Conservation (phyloP, 495 filamentous ascomycete genomes). For the Neurospora pannonica region DNA sequence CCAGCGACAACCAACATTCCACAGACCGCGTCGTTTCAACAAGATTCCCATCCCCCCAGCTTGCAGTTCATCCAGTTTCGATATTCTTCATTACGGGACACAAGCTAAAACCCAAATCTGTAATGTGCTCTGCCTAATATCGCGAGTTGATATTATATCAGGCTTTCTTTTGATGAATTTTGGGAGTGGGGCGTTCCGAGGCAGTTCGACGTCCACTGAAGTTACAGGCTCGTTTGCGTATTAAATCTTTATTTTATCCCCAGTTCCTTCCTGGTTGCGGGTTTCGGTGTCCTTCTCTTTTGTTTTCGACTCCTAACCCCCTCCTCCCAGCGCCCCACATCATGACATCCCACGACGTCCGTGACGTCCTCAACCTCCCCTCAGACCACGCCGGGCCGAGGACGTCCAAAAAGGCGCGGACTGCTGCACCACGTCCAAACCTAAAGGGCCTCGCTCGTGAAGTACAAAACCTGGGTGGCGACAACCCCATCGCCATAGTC, state of each 20-base stretch:
- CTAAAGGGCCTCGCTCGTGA: constrained; percentile 49
- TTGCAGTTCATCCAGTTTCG: neutral
- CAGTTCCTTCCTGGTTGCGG: neutral
- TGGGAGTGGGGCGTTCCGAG: neutral
- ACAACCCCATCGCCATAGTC: constrained; percentile 40
- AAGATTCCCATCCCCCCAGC: neutral
- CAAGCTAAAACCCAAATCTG: neutral
- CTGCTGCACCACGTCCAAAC: constrained; percentile 55
- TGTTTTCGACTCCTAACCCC: neutral
- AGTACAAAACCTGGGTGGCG: constrained; percentile 48
- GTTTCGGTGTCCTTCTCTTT: neutral
- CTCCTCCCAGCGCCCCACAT: constrained; percentile 12
- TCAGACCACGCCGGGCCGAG: constrained; percentile 48
- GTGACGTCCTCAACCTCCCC: constrained; percentile 81
- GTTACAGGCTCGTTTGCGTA: neutral
- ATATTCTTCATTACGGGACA: neutral
- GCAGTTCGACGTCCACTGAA: neutral
- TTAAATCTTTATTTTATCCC: neutral
- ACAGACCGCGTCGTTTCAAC: neutral
- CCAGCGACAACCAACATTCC: neutral
- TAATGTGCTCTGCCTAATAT: neutral
- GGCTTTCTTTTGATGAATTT: neutral
- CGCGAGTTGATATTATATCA: neutral
- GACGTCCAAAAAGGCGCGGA: constrained; percentile 71
- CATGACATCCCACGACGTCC: constrained; percentile 76